Percentiles rank a stretch among this genome's conserved stretches.
Evolutionary conservation across 2,329 filamentous ascomycete species (phyloP).

Genomic region (Talaromyces sp.): DNA sequence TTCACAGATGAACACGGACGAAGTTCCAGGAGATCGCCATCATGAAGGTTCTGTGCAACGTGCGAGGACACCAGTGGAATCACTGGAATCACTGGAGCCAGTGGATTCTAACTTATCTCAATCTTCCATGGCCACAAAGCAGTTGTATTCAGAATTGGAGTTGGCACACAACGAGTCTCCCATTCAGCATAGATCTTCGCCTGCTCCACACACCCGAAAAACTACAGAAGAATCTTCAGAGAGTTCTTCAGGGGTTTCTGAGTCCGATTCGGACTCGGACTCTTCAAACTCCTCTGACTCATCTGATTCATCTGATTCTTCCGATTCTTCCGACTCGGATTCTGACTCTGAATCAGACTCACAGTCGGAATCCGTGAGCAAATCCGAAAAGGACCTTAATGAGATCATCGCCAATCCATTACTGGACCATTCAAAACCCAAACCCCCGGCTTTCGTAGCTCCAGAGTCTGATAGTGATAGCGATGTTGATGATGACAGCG

Average conservation of each 20-base stretch:
- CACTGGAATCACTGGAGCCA: background rate
- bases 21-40: background rate
- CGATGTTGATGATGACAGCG: background rate
- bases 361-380: background rate
- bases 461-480: background rate
- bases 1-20: background rate
- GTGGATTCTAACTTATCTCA: background rate
- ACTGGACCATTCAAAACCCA: background rate
- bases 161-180: background rate
- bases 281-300: constrained; percentile 3
- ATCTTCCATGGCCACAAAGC: background rate
- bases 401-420: background rate
- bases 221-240: background rate
- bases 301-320: background rate
- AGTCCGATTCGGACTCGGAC: background rate
- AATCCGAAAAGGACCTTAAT: background rate
- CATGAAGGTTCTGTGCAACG: background rate
- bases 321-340: constrained; percentile 14
- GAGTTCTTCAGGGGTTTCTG: background rate
- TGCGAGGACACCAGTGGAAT: background rate
- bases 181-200: background rate
- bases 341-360: constrained; percentile 10
- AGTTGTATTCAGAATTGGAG: background rate
- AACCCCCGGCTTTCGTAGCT: background rate
- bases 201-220: background rate